These are phyloP conservation scores for Apophysomyces elegans DNA, from an alignment of 371 early-diverging fungal species.

Conservation along the genomic window DNA sequence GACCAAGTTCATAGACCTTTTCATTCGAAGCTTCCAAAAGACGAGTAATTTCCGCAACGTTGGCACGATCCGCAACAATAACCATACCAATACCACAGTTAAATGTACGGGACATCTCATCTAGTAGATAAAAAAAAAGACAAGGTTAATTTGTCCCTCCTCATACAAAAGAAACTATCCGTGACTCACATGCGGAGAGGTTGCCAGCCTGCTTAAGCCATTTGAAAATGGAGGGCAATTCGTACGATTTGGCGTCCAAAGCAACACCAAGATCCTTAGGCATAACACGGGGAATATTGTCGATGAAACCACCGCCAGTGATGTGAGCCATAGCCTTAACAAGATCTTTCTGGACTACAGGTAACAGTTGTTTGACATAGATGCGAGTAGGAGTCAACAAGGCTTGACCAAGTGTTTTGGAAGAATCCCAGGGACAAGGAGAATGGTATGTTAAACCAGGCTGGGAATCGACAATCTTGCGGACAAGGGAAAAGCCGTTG, in stretches of 20 bases:
- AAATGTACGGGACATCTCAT: constrained; percentile 95
- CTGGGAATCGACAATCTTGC: constrained; percentile 80
- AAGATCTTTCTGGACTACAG: constrained; percentile 73
- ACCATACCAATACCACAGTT: constrained; percentile 99
- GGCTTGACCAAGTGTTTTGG: constrained; percentile 75
- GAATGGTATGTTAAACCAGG: constrained; percentile 76
- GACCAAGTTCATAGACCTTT: constrained; percentile 64
- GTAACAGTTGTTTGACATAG: constrained; percentile 91
- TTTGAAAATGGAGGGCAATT: constrained; percentile 89
- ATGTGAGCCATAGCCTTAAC: constrained; percentile 98
- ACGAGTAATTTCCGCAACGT: constrained; percentile 65
- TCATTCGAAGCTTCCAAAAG: constrained; percentile 71
- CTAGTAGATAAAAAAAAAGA: constrained; percentile 26
- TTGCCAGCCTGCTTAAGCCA: constrained; percentile 92
- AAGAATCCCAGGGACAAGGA: constrained; percentile 84
- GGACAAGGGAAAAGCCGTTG: constrained; percentile 96
- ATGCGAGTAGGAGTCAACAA: constrained; percentile 93
- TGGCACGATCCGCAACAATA: constrained; percentile 72
- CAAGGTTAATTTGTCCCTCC: neutral
- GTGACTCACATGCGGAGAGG: constrained; percentile 60
- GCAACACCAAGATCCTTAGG: constrained; percentile 78
- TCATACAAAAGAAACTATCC: neutral
- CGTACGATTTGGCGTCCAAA: constrained; percentile 83
- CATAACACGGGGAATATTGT: constrained; percentile 96
- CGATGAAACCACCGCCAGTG: constrained; percentile 97